Base-by-base conservation (phyloP, 768 basidiomycete genomes). In the Boletellus emodensis region DNA sequence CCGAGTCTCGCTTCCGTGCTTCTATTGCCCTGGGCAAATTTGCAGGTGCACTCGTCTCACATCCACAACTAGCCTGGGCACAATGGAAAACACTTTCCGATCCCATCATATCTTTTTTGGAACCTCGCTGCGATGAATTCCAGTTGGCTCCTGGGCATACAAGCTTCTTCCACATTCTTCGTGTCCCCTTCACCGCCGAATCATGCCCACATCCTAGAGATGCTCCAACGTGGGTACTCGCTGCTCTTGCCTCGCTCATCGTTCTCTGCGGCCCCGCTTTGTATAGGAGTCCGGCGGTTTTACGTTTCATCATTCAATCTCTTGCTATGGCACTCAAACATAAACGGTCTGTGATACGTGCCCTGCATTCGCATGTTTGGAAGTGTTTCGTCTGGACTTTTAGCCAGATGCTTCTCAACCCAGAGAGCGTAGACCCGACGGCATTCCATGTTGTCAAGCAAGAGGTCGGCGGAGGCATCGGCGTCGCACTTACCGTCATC, bases 321-420 rank as follows among this genome's bases (percentile, higher is more conserved):
- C 65, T 81, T 20, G 62, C 59, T 9, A 53, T 61, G 26, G 53
- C 73, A 3, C 57, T 67, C 1, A 57, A 44, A 4, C 72, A 77
- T 52, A 66, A 68, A 41, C 61, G 67, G n/a, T 57, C 62, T 11
- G 44, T 63, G 6, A 64, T 78, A 11, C 69, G 67, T 12, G 59
- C 65, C 15, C 63, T 80, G 8, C 72, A 75, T 38, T 61, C 74
- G 1, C 72, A 72, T 33, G 63, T 77, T 18, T 85, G 82, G 82
- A 71, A 68, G 45, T 73, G 77, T 45, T 67, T 84, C 24, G 64
- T 84, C 18, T 84, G 83, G 82, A 73, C 76, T 2, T 82, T 77
- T 51, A 64, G 73, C 17, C 72, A 71, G 15, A 58, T 82, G 40
- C 69, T 71, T 39, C 17, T 49, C 40, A 34, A 22, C 32, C 18